phyloP scores from a whole-genome alignment of 345 rosid species.

The Eucalyptus lansdowneana region DNA sequence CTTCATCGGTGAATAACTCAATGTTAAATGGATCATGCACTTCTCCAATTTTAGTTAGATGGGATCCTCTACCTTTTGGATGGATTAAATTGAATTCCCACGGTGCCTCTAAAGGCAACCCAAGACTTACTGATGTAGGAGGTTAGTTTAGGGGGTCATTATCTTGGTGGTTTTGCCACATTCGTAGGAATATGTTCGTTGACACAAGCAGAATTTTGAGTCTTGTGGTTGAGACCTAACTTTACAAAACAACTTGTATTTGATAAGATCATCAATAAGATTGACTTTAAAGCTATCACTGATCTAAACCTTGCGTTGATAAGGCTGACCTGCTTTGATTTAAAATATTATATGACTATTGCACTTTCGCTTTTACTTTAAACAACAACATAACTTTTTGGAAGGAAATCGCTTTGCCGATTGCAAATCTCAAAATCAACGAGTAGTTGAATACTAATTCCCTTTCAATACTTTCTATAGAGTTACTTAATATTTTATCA shows the following conservation, averaged over 20 bases:
- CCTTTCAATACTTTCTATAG: too few species aligned
- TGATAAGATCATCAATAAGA: too few species aligned
- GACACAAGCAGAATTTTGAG: background rate
- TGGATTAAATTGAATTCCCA: background rate
- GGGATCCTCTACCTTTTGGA: background rate
- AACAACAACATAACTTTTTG: background rate
- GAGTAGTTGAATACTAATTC: too few species aligned
- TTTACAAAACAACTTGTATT: background rate
- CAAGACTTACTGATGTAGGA: background rate
- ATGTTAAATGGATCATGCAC: background rate
- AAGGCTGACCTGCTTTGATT: background rate
- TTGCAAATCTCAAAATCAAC: background rate
- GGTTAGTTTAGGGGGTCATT: background rate
- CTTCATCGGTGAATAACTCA: background rate
- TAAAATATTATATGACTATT: too few species aligned
- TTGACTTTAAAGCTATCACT: background rate
- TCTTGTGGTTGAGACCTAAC: background rate
- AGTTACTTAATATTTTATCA: background rate
- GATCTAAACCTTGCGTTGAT: background rate
- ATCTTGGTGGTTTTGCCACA: background rate
- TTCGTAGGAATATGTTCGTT: background rate
- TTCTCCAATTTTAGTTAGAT: background rate
- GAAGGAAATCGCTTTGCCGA: background rate
- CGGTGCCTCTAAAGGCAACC: fast-evolving
- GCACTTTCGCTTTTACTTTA: background rate